These are phyloP conservation scores for Debaryomyces sp. DNA, from an alignment of 1,139 yeast species.

Conservation along the genomic window DNA sequence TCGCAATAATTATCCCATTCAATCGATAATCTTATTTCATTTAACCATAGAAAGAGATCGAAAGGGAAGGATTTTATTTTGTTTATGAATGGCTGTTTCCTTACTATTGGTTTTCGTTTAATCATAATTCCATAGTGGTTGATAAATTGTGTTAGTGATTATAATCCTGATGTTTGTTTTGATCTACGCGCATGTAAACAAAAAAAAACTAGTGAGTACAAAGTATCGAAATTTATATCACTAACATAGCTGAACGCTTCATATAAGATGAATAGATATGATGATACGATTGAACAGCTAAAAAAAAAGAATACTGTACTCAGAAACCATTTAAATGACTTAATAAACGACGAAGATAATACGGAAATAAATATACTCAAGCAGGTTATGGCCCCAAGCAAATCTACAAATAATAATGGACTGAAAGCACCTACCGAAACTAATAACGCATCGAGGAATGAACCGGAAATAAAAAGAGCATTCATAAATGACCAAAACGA, in stretches of 20 bases:
- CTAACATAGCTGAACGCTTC: background rate
- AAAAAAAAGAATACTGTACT: conserved; percentile 11
- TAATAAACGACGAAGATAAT: conserved; percentile 12
- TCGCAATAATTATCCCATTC: conserved; percentile 66
- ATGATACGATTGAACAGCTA: conserved; percentile 10
- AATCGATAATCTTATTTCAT: conserved; percentile 55
- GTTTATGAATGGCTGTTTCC: conserved; percentile 39
- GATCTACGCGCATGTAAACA: conserved; percentile 7
- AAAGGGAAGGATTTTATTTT: conserved; percentile 55
- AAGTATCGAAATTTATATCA: background rate
- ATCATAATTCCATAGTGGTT: background rate
- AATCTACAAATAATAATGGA: background rate
- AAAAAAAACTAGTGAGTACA: conserved; percentile 5
- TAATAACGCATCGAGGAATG: background rate
- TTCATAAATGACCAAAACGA: background rate
- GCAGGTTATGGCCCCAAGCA: conserved; percentile 9
- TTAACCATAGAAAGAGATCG: conserved; percentile 54
- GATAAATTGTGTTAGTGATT: background rate
- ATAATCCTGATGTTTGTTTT: background rate
- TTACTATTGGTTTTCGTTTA: conserved; percentile 12
- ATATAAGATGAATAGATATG: conserved; percentile 4
- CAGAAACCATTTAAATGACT: conserved; percentile 9
- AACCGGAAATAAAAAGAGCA: background rate
- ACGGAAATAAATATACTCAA: conserved; percentile 13
- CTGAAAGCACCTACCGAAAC: background rate